Conservation (phyloP, 1,284 basidiomycete genomes). For the Naganishia cerealis region DNA sequence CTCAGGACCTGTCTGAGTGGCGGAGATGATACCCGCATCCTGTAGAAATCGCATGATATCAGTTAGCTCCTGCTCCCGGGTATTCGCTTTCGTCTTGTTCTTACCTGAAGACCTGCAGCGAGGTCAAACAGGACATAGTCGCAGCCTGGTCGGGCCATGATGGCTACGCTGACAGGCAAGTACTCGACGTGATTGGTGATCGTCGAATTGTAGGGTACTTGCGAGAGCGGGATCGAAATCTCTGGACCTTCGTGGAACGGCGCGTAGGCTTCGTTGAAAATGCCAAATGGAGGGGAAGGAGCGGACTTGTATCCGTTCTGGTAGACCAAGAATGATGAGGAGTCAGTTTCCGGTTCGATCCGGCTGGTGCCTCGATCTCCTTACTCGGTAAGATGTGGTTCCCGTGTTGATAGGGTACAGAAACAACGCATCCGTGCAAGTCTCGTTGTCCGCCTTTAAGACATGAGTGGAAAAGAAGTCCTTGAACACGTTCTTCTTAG, state of each 20-base stretch:
- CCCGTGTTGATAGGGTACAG: slow-evolving; percentile 49
- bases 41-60: background rate
- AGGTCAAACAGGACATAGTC: slow-evolving; percentile 56
- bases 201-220: slow-evolving; percentile 55
- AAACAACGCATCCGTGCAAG: slow-evolving; percentile 54
- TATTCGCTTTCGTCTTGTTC: background rate
- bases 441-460: slow-evolving; percentile 43
- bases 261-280: slow-evolving; percentile 44
- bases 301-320: slow-evolving; percentile 39
- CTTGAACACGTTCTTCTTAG: slow-evolving; percentile 44
- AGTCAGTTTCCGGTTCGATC: slow-evolving; percentile 1
- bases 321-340: background rate
- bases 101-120: slow-evolving; percentile 24
- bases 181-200: slow-evolving; percentile 54
- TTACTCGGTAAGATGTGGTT: slow-evolving; percentile 38
- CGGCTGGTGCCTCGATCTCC: slow-evolving; percentile 38
- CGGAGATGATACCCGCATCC: slow-evolving; percentile 27
- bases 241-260: slow-evolving; percentile 47
- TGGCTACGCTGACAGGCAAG: slow-evolving; percentile 55
- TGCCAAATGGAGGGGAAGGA: slow-evolving; percentile 44
- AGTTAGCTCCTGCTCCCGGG: background rate
- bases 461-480: slow-evolving; percentile 52
- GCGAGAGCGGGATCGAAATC: slow-evolving; percentile 56
- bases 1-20: slow-evolving; percentile 12
- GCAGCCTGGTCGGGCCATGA: slow-evolving; percentile 54